Conservation (phyloP, 2,329 filamentous ascomycete genomes). For the Hypocreales sp. region DNA sequence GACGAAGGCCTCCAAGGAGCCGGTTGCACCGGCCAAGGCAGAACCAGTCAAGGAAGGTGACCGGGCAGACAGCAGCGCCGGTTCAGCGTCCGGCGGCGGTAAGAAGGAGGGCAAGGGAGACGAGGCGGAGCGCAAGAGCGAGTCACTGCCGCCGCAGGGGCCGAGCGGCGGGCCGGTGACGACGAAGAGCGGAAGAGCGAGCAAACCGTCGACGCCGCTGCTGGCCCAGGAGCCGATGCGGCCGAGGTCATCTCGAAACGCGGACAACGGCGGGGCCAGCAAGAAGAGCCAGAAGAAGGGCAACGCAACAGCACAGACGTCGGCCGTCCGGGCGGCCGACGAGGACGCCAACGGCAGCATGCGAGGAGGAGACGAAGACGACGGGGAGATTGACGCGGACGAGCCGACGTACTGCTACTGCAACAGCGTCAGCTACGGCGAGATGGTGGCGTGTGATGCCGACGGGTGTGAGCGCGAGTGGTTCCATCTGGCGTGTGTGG, state of each 20-base stretch:
- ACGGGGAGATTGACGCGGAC: constrained; percentile 50
- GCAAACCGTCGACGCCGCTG: constrained; percentile 51
- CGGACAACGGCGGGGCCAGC: constrained; percentile 23
- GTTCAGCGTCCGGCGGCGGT: constrained; percentile 12
- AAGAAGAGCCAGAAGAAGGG: constrained; percentile 48
- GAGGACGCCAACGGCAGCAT: constrained; percentile 26
- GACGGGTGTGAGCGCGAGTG: constrained; percentile 60
- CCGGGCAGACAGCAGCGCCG: constrained; percentile 10
- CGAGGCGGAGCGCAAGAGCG: constrained; percentile 20
- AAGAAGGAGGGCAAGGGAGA: constrained; percentile 29
- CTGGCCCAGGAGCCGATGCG: constrained; percentile 39
- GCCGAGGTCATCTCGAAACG: constrained; percentile 36
- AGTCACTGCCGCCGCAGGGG: constrained; percentile 28
- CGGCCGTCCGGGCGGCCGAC: constrained; percentile 14
- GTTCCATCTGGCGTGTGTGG: constrained; percentile 75
- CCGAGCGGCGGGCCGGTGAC: constrained; percentile 31
- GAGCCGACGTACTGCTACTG: constrained; percentile 70
- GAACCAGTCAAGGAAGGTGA: constrained; percentile 20
- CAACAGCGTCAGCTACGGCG: constrained; percentile 64
- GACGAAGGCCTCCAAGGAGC: constrained; percentile 35
- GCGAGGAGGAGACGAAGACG: constrained; percentile 20
- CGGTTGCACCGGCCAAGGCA: constrained; percentile 13
- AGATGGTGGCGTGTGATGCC: constrained; percentile 72
- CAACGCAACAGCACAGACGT: constrained; percentile 20
- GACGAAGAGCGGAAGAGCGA: constrained; percentile 50